Percentiles rank a stretch among this genome's conserved stretches.
Evolutionary conservation across 2,329 filamentous ascomycete genomes (phyloP).

Genomic region (Colletotrichum sp.): DNA sequence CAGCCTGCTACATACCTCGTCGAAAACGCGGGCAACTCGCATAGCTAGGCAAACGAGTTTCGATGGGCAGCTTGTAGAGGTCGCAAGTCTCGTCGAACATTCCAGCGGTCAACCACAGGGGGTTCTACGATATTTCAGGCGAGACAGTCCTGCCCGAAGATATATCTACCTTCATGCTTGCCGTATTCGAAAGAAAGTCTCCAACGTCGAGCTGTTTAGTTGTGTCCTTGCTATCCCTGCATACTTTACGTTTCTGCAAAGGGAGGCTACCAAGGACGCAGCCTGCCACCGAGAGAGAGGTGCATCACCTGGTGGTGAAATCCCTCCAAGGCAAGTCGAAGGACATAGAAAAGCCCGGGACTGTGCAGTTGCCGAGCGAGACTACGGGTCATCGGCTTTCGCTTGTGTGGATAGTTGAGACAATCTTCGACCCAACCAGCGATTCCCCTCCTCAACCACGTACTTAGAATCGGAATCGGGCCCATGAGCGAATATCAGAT

Average conservation of each 20-base stretch:
- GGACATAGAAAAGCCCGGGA: accelerated
- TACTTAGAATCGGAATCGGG: neutral
- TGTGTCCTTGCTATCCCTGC: neutral
- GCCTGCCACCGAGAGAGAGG: neutral
- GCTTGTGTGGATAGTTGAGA: neutral
- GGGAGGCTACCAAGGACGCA: neutral
- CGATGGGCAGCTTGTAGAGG: neutral
- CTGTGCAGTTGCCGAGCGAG: neutral
- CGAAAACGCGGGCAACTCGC: neutral
- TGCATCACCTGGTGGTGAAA: neutral
- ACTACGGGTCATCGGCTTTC: neutral
- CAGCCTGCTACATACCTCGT: neutral
- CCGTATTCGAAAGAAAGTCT: neutral
- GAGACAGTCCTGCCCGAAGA: neutral
- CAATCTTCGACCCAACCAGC: neutral
- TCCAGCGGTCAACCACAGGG: neutral
- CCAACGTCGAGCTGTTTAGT: neutral
- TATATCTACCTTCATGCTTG: neutral
- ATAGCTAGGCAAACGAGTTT: neutral
- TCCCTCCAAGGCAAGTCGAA: neutral
- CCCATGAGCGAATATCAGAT: neutral
- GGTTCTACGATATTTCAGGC: neutral
- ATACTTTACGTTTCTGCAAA: neutral
- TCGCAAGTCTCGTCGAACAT: neutral
- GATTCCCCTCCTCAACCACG: neutral